Conservation (phyloP, 2,329 filamentous ascomycete species). For the Phialemoniopsis sp. region DNA sequence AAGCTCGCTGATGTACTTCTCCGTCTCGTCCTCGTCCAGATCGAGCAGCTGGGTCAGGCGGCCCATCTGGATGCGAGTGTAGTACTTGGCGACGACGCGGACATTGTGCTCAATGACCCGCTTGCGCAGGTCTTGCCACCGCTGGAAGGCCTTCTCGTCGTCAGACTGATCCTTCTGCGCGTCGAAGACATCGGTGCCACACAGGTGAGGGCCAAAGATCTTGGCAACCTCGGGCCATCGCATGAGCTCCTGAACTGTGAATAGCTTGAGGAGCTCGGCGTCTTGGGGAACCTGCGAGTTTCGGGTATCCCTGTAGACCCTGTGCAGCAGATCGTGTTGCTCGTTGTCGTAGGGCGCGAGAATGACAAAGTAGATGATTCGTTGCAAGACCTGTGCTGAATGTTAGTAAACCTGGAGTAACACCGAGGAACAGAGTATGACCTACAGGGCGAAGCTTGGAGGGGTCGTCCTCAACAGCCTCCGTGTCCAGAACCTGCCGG, state of each 20-base stretch:
- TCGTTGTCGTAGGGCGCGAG: slow-evolving; percentile 97
- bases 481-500: slow-evolving; percentile 91
- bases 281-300: slow-evolving; percentile 75
- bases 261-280: slow-evolving; percentile 83
- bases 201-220: slow-evolving; percentile 84
- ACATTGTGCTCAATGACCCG: slow-evolving; percentile 99
- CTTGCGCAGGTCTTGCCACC: slow-evolving; percentile 95
- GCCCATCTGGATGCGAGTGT: slow-evolving; percentile 92
- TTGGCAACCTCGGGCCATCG: slow-evolving; percentile 92
- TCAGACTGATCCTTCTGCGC: slow-evolving; percentile 56
- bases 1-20: slow-evolving; percentile 97
- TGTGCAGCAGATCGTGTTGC: slow-evolving; percentile 93
- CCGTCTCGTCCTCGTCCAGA: slow-evolving; percentile 89
- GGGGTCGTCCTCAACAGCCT: slow-evolving; percentile 87
- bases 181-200: slow-evolving; percentile 86
- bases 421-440: slow-evolving; percentile 10
- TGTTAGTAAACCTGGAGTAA: slow-evolving; percentile 1
- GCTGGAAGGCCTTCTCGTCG: slow-evolving; percentile 76
- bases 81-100: slow-evolving; percentile 96
- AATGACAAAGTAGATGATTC: slow-evolving; percentile 96
- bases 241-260: slow-evolving; percentile 96
- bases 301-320: slow-evolving; percentile 80
- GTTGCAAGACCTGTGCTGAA: slow-evolving; percentile 69
- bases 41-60: slow-evolving; percentile 89
- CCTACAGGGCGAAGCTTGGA: slow-evolving; percentile 80